Conservation (phyloP, 768 basidiomycete species). For the Collybia sp. region DNA sequence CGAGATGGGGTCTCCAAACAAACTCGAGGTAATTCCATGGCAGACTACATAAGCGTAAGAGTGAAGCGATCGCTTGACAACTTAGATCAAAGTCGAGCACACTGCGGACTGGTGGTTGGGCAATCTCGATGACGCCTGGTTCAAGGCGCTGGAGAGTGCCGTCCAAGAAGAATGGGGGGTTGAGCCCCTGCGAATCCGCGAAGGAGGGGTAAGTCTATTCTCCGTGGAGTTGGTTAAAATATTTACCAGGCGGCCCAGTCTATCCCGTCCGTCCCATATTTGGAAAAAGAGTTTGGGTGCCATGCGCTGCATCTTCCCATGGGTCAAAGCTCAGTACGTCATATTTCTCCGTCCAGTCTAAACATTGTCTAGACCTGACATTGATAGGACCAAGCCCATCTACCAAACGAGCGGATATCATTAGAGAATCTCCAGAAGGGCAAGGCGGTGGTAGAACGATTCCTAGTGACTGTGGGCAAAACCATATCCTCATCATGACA, state of each 20-base stretch:
- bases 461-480: constrained; percentile 49
- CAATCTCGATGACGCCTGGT: constrained; percentile 79
- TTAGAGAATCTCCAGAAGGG: constrained; percentile 76
- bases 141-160: constrained; percentile 78
- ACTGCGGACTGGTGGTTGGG: constrained; percentile 97
- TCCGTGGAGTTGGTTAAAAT: not conserved
- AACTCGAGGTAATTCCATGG: constrained; percentile 48
- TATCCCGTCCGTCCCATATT: constrained; percentile 89
- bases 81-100: constrained; percentile 72
- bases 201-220: constrained; percentile 73
- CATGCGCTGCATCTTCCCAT: constrained; percentile 91
- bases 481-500: too few relatives aligned
- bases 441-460: constrained; percentile 72
- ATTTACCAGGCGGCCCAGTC: constrained; percentile 44
- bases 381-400: constrained; percentile 83
- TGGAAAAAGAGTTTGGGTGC: constrained; percentile 89
- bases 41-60: too few relatives aligned
- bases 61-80: not conserved
- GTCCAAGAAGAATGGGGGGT: constrained; percentile 86
- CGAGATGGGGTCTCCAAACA: constrained; percentile 61
- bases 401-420: constrained; percentile 91
- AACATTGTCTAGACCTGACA: constrained; percentile 2
- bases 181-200: constrained; percentile 82
- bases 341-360: not conserved
- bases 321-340: constrained; percentile 81